phyloP scores from a whole-genome alignment of 2,329 filamentous ascomycete species.

The Thelonectria blattea region DNA sequence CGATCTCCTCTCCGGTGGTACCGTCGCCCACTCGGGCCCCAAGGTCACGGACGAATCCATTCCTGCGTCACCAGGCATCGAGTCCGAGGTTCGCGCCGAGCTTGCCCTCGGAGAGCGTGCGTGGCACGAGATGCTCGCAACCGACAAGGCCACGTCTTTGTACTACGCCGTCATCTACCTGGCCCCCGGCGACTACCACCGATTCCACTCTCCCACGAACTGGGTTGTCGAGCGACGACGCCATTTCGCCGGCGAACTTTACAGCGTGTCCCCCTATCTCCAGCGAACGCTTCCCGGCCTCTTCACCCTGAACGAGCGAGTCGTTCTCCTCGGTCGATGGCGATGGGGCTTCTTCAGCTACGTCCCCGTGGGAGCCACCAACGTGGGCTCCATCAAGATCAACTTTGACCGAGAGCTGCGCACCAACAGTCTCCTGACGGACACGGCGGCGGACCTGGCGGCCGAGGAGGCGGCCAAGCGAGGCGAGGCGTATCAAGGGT shows the following conservation, averaged over 20 bases:
- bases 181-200: slow-evolving; percentile 96
- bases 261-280: slow-evolving; percentile 92
- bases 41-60: slow-evolving; percentile 77
- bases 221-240: slow-evolving; percentile 95
- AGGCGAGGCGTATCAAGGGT: slow-evolving; percentile 88
- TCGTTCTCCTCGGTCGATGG: slow-evolving; percentile 93
- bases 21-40: slow-evolving; percentile 50
- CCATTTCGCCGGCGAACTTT: slow-evolving; percentile 97
- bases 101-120: slow-evolving; percentile 74
- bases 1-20: slow-evolving; percentile 78
- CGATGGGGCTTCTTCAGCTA: slow-evolving; percentile 97
- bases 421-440: slow-evolving; percentile 89
- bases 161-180: slow-evolving; percentile 97
- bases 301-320: slow-evolving; percentile 95
- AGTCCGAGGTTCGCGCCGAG: slow-evolving; percentile 83
- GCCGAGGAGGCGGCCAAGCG: slow-evolving; percentile 77
- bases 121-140: slow-evolving; percentile 72
- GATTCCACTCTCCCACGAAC: slow-evolving; percentile 92
- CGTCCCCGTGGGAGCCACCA: slow-evolving; percentile 94
- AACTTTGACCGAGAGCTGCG: slow-evolving; percentile 96
- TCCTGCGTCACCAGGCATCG: slow-evolving; percentile 65
- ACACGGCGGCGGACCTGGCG: slow-evolving; percentile 87
- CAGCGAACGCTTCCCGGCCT: slow-evolving; percentile 91
- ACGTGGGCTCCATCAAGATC: slow-evolving; percentile 94
- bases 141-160: slow-evolving; percentile 71